These are phyloP conservation scores for Scleromitrula shiraiana DNA, from an alignment of 2,329 filamentous ascomycete species.

Conservation along the genomic window DNA sequence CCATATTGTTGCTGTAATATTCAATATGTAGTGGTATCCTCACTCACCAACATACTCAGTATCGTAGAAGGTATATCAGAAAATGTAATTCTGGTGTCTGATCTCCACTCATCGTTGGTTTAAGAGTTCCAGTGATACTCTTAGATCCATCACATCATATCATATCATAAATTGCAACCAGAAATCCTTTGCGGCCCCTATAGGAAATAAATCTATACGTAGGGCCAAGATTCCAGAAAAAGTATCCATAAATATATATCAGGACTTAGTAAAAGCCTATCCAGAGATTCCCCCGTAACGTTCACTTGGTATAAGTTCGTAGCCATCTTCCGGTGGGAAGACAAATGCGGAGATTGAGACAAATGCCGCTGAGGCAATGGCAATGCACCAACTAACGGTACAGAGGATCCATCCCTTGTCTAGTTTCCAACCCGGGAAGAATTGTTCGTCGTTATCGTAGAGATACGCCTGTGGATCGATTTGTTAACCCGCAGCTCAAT, in stretches of 20 bases:
- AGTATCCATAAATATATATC: neutral
- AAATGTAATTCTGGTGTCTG: too few relatives aligned
- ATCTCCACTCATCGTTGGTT: too few relatives aligned
- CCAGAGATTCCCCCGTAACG: conserved; percentile 7
- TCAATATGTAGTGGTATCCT: neutral
- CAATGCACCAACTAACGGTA: conserved; percentile 46
- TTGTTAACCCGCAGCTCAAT: neutral
- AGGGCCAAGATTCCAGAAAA: neutral
- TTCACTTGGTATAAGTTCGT: conserved; percentile 60
- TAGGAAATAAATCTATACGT: neutral
- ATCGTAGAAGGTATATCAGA: too few relatives aligned
- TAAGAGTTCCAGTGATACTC: too few relatives aligned
- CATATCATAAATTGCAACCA: too few relatives aligned
- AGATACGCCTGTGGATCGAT: conserved; percentile 60
- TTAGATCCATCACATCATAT: too few relatives aligned
- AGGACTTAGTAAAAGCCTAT: neutral
- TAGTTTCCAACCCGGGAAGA: conserved; percentile 74
- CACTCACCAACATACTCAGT: too few relatives aligned
- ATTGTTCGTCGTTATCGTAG: conserved; percentile 75
- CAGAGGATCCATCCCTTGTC: conserved; percentile 72
- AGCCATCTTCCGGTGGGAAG: conserved; percentile 75
- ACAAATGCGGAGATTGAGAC: conserved; percentile 60
- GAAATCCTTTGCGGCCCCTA: neutral
- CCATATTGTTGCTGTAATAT: neutral
- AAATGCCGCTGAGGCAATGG: conserved; percentile 45